Evolutionary conservation across 805 yeast genomes (phyloP).

Genomic region (Myxozyma melibiosi): DNA sequence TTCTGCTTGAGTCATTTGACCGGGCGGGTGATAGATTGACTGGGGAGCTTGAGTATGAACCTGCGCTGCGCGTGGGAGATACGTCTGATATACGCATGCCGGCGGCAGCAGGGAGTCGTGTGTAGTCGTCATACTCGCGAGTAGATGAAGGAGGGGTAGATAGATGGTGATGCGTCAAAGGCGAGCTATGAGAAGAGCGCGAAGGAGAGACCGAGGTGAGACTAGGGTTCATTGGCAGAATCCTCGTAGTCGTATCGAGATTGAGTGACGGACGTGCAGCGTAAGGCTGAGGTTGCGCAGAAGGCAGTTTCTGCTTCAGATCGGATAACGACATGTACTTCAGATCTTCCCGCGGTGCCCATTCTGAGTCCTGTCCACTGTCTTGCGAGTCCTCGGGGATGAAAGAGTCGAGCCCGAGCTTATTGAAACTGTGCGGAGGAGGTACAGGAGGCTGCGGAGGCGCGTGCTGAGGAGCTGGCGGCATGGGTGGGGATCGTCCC

Average conservation of each 20-base stretch:
- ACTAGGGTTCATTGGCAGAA: background rate
- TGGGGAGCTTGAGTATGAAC: background rate
- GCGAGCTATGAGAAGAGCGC: background rate
- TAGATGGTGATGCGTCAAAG: background rate
- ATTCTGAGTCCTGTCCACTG: background rate
- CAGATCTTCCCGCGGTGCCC: background rate
- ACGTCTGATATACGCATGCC: background rate
- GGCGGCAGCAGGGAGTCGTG: background rate
- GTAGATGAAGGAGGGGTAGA: background rate
- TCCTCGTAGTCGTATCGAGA: background rate
- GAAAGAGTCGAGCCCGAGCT: background rate
- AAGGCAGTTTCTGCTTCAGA: background rate
- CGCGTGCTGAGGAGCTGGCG: background rate
- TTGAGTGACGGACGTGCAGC: background rate
- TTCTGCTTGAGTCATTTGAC: background rate
- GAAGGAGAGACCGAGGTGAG: background rate
- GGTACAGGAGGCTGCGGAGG: background rate
- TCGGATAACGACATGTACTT: background rate
- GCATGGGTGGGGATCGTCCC: background rate
- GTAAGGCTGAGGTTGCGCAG: background rate
- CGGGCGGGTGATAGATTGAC: constrained; percentile 1
- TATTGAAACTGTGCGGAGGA: constrained; percentile 2
- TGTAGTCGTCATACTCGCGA: background rate
- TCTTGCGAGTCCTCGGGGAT: background rate
- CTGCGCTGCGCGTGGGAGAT: constrained; percentile 3